phyloP scores from a whole-genome alignment of 1,284 basidiomycete genomes.

The Takashimella tepidaria region DNA sequence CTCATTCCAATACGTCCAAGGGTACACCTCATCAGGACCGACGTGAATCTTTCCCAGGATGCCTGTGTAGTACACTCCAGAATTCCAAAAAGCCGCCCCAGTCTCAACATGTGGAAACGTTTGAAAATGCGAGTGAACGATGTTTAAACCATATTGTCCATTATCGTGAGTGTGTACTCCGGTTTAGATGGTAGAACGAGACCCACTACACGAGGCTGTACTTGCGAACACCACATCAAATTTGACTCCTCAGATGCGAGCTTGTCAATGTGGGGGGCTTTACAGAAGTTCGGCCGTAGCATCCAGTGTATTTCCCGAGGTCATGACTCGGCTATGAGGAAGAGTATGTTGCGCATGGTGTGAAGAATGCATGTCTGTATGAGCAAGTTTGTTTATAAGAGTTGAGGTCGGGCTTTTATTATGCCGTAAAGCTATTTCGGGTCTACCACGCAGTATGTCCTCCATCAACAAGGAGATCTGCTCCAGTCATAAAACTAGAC shows the following conservation, averaged over 20 bases:
- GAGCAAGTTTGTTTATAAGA: no score
- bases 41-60: slow-evolving; percentile 24
- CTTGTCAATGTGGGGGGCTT: slow-evolving; percentile 16
- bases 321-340: slow-evolving; percentile 28
- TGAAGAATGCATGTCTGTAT: no score
- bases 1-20: slow-evolving; percentile 15
- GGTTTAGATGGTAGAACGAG: slow-evolving; percentile 21
- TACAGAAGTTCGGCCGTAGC: slow-evolving; percentile 13
- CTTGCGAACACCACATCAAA: slow-evolving; percentile 22
- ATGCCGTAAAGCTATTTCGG: no score
- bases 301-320: slow-evolving; percentile 19
- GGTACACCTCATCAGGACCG: slow-evolving; percentile 17
- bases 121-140: slow-evolving; percentile 15
- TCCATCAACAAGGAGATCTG: slow-evolving; percentile 41
- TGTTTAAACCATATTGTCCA: slow-evolving; percentile 24
- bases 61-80: slow-evolving; percentile 17
- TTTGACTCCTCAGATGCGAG: slow-evolving; percentile 13
- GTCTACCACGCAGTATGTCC: slow-evolving; percentile 30
- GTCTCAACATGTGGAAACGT: slow-evolving; percentile 20
- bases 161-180: slow-evolving; percentile 28
- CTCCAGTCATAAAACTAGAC: slow-evolving; percentile 38
- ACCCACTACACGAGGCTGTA: slow-evolving; percentile 22
- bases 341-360: slow-evolving; percentile 13
- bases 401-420: no score
- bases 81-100: slow-evolving; percentile 19